These are phyloP conservation scores for Hypoxylon rickii DNA, from an alignment of 495 filamentous ascomycete species.

Conservation along the genomic window DNA sequence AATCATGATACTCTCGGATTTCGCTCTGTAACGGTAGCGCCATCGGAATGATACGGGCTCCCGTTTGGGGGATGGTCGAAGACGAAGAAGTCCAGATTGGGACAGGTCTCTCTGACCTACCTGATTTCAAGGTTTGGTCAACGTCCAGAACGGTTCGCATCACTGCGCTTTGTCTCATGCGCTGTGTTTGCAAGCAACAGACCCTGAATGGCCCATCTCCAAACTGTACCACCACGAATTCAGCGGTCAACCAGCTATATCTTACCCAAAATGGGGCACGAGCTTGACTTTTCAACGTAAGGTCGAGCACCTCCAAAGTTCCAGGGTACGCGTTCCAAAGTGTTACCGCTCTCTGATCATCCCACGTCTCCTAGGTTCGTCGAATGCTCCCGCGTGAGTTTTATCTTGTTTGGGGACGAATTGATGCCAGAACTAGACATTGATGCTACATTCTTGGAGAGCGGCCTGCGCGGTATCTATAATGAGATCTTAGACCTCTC, in stretches of 20 bases:
- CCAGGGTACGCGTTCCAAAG: too few relatives aligned
- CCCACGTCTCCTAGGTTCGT: too few relatives aligned
- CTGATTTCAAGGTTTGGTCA: not conserved
- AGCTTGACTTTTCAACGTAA: conserved; percentile 17
- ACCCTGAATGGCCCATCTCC: conserved; percentile 23
- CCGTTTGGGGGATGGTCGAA: not conserved
- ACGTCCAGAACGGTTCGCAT: conserved; percentile 23
- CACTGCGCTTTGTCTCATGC: conserved; percentile 29
- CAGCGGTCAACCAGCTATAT: conserved; percentile 30
- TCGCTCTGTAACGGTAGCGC: conserved; percentile 4
- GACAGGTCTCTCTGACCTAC: not conserved
- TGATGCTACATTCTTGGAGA: too few relatives aligned
- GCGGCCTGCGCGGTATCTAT: too few relatives aligned
- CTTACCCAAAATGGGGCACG: conserved; percentile 18
- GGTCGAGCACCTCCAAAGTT: too few relatives aligned
- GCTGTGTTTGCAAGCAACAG: conserved; percentile 26
- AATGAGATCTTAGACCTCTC: too few relatives aligned
- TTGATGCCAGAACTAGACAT: too few relatives aligned
- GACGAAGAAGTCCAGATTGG: conserved; percentile 10
- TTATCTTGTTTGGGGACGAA: too few relatives aligned
- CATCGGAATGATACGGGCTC: conserved; percentile 16
- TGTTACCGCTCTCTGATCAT: too few relatives aligned
- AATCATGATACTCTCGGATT: too few relatives aligned
- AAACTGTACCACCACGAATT: conserved; percentile 22
- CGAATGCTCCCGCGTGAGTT: too few relatives aligned